Base-by-base conservation (phyloP, 2,329 filamentous ascomycete genomes). In the Taxawa tesnikishii region DNA sequence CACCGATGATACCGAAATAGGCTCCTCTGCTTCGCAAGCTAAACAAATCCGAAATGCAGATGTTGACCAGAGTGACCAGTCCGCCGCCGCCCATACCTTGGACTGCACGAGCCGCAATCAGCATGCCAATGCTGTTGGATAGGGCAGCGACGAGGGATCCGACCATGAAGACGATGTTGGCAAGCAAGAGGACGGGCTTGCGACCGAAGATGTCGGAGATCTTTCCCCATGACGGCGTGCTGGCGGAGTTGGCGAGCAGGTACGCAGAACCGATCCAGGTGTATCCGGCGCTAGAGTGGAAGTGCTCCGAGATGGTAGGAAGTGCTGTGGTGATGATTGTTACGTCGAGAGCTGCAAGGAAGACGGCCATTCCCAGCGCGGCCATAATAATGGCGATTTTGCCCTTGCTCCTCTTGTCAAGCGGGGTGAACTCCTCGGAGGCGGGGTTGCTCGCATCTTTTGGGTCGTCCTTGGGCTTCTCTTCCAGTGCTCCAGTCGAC, bases 181-280 rank as follows among this genome's bases (percentile, higher is more conserved):
- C 73, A 3, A 67, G 43, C 10, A 80, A 55, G 17, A 80, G 55
- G 29, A 76, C 64, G 9, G 67, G 67, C 43, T 79, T 81, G 25
- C 76, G 62, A 3, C 76, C 75, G 56, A 70, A 79, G 36, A 80
- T 79, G 41, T 80, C 76, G 27, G 69, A 73, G 14, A 77, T 54
- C 45, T 77, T 77, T 14, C 72, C 71, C 70, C 72, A 76, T 18
- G 70, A 59, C 2, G 70, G 70, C 3, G 68, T 67, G 13, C 66
- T 54, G 1, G 64, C 63, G 4, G 63, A 54, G 38, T 59, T 61
- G 25, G 59, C 60, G 13, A 70, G 57, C 2, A 67, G 45, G 38
- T 68, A 71, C 6, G 65, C 60, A 15, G 57, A 60, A 11, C 67
- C 67, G 19, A 72, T 62, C 68, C 68, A 72, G 5, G 59, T 63